Evolutionary conservation across 306 rosid genomes (phyloP).

Genomic region (Lathyrus sativus): DNA sequence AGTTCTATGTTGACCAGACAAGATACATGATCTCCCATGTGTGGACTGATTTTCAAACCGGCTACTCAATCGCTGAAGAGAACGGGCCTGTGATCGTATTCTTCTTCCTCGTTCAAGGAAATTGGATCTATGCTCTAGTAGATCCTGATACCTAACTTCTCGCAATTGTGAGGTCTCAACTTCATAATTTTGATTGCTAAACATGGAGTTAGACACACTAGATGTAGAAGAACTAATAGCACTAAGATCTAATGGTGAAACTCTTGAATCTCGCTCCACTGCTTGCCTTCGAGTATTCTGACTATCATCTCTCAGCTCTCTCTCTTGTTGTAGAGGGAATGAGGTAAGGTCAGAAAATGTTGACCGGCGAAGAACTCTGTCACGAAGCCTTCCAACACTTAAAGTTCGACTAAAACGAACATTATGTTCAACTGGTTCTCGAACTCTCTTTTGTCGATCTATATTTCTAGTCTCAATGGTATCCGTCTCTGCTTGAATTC

Average conservation of each 20-base stretch:
- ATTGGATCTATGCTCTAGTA: constrained; percentile 85
- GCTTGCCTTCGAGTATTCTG: constrained; percentile 51
- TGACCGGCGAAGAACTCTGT: constrained; percentile 90
- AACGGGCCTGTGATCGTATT: constrained; percentile 96
- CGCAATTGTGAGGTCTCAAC: constrained; percentile 65
- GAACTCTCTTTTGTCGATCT: constrained; percentile 61
- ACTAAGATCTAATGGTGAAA: constrained; percentile 45
- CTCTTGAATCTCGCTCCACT: constrained; percentile 49
- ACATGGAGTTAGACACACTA: constrained; percentile 61
- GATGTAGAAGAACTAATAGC: constrained; percentile 50
- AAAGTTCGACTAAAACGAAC: constrained; percentile 90
- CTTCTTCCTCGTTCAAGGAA: constrained; percentile 94
- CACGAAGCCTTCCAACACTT: constrained; percentile 98
- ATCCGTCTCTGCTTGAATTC: constrained; percentile 52
- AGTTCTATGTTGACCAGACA: constrained; percentile 89
- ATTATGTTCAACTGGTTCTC: constrained; percentile 83
- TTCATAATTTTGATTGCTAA: constrained; percentile 67
- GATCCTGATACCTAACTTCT: constrained; percentile 84
- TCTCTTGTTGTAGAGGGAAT: constrained; percentile 75
- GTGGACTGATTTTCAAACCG: constrained; percentile 85
- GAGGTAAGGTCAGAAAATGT: constrained; percentile 67
- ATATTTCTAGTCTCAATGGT: constrained; percentile 55
- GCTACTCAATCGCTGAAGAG: constrained; percentile 92
- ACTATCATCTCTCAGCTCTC: constrained; percentile 62
- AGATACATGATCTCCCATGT: constrained; percentile 86